phyloP scores from a whole-genome alignment of 768 basidiomycete genomes.

The Dioszegia aurantiaca region DNA sequence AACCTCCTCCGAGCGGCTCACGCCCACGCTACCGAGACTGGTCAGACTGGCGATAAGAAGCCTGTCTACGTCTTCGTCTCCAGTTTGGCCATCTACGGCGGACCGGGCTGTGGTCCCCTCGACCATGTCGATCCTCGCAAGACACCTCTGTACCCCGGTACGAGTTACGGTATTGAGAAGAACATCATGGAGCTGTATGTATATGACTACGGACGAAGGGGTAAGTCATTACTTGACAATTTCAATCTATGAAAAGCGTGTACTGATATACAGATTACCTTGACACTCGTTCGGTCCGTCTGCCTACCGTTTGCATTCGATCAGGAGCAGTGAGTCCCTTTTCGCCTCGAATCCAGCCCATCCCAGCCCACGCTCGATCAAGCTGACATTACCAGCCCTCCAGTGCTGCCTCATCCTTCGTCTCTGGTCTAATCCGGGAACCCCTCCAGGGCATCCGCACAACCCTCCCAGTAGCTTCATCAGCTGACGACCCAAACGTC shows the following conservation, averaged over 20 bases:
- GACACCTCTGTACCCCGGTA: conserved; percentile 49
- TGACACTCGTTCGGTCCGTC: conserved; percentile 48
- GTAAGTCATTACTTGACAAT: conserved; percentile 17
- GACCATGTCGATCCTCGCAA: conserved; percentile 46
- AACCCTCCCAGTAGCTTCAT: conserved; percentile 45
- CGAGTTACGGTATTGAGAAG: conserved; percentile 51
- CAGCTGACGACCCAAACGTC: conserved; percentile 50
- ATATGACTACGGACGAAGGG: conserved; percentile 52
- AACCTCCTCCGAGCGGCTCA: conserved; percentile 38
- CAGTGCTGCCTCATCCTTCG: conserved; percentile 52
- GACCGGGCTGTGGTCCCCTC: conserved; percentile 42
- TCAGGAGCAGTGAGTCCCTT: conserved; percentile 42
- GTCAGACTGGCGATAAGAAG: conserved; percentile 25
- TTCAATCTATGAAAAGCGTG: not conserved
- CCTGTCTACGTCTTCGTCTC: conserved; percentile 49
- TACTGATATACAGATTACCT: conserved; percentile 38
- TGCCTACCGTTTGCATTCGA: conserved; percentile 51
- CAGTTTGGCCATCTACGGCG: conserved; percentile 51
- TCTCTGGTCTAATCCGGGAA: conserved; percentile 53
- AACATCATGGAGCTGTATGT: conserved; percentile 49
- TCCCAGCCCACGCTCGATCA: not conserved
- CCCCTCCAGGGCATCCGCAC: conserved; percentile 47
- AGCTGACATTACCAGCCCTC: conserved; percentile 31
- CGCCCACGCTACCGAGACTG: conserved; percentile 32
- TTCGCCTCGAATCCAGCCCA: not conserved